Evolutionary conservation across 2,329 filamentous ascomycete genomes (phyloP).

Genomic region (Fusarium pseudoanthophilum): DNA sequence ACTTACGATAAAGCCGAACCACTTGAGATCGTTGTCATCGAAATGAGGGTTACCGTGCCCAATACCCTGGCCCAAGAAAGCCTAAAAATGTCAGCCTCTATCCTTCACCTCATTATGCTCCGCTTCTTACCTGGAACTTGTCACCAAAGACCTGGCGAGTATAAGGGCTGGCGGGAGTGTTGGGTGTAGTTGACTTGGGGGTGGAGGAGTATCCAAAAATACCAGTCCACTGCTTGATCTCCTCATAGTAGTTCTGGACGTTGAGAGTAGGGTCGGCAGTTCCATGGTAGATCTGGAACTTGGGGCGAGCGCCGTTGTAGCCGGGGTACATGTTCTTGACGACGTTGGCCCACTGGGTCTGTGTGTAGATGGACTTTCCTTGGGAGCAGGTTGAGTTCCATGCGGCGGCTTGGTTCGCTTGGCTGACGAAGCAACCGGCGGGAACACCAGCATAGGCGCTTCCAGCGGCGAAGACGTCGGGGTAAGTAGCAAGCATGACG

Average conservation of each 20-base stretch:
- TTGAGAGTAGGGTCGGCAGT: constrained; percentile 10
- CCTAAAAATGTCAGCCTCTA: background rate
- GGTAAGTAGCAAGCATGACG: constrained; percentile 17
- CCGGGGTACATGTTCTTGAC: constrained; percentile 26
- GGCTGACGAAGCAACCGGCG: constrained; percentile 13
- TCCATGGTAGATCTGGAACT: constrained; percentile 20
- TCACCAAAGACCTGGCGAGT: constrained; percentile 16
- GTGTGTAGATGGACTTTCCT: background rate
- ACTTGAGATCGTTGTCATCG: constrained; percentile 17
- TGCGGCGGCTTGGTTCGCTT: background rate
- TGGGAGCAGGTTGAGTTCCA: constrained; percentile 19
- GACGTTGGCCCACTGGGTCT: constrained; percentile 13
- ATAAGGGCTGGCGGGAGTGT: constrained; percentile 14
- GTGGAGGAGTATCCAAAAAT: constrained; percentile 15
- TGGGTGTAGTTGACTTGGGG: constrained; percentile 3
- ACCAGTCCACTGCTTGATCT: constrained; percentile 20
- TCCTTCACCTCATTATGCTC: fast-evolving
- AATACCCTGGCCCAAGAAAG: constrained; percentile 2
- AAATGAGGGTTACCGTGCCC: constrained; percentile 7
- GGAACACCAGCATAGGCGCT: constrained; percentile 18
- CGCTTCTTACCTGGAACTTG: constrained; percentile 1
- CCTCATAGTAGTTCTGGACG: constrained; percentile 17
- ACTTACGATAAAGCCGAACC: constrained; percentile 17
- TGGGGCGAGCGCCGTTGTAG: constrained; percentile 11
- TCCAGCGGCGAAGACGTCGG: constrained; percentile 5